These are phyloP conservation scores for Scutellaria minor DNA, from an alignment of 257 asterid species.

Conservation along the genomic window DNA sequence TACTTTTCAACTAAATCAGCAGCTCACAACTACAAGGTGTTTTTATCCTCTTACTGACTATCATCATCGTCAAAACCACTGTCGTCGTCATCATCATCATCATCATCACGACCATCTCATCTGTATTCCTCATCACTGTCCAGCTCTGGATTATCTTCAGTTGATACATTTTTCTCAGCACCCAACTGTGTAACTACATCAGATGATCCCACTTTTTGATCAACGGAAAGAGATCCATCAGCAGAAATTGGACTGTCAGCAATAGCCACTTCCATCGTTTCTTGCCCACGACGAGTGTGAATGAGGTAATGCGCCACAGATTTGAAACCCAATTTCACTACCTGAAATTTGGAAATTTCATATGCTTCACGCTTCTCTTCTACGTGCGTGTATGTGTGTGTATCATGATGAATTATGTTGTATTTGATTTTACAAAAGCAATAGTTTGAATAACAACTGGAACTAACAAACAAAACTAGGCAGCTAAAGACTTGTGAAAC, in stretches of 20 bases:
- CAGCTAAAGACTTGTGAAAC: conserved; percentile 12
- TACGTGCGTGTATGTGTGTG: background rate
- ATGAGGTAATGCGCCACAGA: conserved; percentile 87
- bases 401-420: background rate
- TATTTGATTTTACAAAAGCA: conserved; percentile 6
- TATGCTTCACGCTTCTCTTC: conserved; percentile 26
- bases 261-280: conserved; percentile 26
- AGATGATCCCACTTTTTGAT: conserved; percentile 30
- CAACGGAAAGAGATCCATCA: conserved; percentile 32
- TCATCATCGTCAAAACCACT: conserved; percentile 18
- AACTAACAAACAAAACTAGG: conserved; percentile 11
- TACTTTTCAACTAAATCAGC: background rate
- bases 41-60: conserved; percentile 22
- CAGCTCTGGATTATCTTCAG: conserved; percentile 9
- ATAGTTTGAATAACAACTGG: background rate
- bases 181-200: conserved; percentile 24
- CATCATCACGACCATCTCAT: conserved; percentile 34
- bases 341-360: conserved; percentile 44
- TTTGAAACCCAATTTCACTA: conserved; percentile 55
- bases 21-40: conserved; percentile 14
- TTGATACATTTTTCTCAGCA: background rate
- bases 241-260: conserved; percentile 33
- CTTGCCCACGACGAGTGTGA: conserved; percentile 37
- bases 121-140: conserved; percentile 39
- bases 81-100: background rate